A percentile compares a stretch with the other conserved stretches of the same genome.
Evolutionary conservation across 2,329 filamentous ascomycete species (phyloP).

Genomic region (Fusarium domesticum): DNA sequence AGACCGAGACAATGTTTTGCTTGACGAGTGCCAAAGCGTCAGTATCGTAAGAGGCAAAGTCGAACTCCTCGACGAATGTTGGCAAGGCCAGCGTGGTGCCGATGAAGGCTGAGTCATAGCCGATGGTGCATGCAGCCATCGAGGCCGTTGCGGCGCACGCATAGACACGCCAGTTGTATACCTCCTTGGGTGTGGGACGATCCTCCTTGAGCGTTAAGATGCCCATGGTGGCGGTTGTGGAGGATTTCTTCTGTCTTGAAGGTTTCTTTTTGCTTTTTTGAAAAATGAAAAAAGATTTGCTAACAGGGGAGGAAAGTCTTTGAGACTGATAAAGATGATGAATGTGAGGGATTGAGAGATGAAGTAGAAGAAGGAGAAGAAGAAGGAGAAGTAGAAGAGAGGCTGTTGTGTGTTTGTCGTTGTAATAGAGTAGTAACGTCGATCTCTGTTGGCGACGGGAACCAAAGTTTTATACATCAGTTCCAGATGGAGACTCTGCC

Average conservation of each 20-base stretch:
- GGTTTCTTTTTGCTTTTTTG: neutral
- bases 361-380: too few species aligned
- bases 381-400: too few species aligned
- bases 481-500: constrained; percentile 6
- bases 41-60: constrained; percentile 50
- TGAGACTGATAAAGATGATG: too few species aligned
- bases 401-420: too few species aligned
- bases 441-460: too few species aligned
- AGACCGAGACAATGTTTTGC: constrained; percentile 75
- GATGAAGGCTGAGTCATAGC: constrained; percentile 72
- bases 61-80: constrained; percentile 68
- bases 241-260: neutral
- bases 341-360: too few species aligned
- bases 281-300: constrained; percentile 8
- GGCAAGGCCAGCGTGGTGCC: constrained; percentile 70
- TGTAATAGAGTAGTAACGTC: too few species aligned
- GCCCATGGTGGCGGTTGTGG: constrained; percentile 34
- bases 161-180: constrained; percentile 62
- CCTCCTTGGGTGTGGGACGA: constrained; percentile 53
- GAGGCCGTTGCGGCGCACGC: constrained; percentile 52
- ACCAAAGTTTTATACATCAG: constrained; percentile 22
- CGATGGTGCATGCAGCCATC: constrained; percentile 56
- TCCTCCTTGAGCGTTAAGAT: constrained; percentile 54
- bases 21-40: constrained; percentile 57
- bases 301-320: too few species aligned